phyloP scores from a whole-genome alignment of 345 rosid species.

The Eucalyptus cloeziana region DNA sequence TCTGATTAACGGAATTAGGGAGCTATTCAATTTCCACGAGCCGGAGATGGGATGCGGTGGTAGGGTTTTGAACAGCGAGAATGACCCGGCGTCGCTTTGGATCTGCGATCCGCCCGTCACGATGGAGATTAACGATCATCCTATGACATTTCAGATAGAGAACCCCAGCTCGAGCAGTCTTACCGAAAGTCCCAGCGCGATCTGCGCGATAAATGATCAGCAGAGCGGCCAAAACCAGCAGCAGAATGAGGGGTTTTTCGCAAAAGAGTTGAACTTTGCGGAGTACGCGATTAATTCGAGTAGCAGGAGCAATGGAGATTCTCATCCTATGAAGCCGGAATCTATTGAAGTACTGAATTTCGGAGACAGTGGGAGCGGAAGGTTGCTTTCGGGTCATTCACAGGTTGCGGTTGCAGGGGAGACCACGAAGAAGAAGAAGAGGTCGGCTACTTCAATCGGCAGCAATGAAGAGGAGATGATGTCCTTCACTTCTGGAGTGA shows the following conservation, averaged over 20 bases:
- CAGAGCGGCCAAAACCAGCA: constrained; percentile 9
- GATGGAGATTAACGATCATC: constrained; percentile 25
- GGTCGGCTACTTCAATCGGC: constrained; percentile 34
- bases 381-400: constrained; percentile 32
- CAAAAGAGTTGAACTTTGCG: constrained; percentile 57
- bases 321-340: constrained; percentile 45
- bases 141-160: constrained; percentile 26
- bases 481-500: constrained; percentile 66
- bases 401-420: constrained; percentile 31
- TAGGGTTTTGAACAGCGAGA: constrained; percentile 18
- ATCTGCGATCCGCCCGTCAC: constrained; percentile 43
- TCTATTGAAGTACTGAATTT: constrained; percentile 61
- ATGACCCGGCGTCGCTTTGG: constrained; percentile 26
- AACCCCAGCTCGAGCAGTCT: constrained; percentile 35
- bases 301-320: constrained; percentile 24
- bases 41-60: constrained; percentile 20
- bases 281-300: constrained; percentile 30
- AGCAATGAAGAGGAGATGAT: constrained; percentile 68
- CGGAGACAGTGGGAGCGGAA: constrained; percentile 56
- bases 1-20: constrained; percentile 52
- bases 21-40: constrained; percentile 41
- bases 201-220: not conserved
- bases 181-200: constrained; percentile 17
- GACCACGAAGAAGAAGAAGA: constrained; percentile 22
- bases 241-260: constrained; percentile 17